These are phyloP conservation scores for Colletotrichum euphorbiae DNA, from an alignment of 2,329 filamentous ascomycete species.

Conservation along the genomic window DNA sequence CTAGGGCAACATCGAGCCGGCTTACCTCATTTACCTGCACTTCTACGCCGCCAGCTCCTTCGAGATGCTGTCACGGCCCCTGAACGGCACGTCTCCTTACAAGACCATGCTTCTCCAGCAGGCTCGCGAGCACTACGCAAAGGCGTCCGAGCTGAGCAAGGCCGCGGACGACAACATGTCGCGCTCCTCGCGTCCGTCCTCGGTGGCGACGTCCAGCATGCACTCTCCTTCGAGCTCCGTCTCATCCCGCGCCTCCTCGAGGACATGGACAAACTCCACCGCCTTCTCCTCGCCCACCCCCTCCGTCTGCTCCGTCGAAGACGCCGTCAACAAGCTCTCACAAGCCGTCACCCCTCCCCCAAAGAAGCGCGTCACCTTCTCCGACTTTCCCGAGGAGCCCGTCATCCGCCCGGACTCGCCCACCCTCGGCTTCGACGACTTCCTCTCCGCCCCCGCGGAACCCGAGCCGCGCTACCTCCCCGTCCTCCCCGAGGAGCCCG, in stretches of 20 bases:
- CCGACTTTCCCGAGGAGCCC: slow-evolving; percentile 56
- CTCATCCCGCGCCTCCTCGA: slow-evolving; percentile 50
- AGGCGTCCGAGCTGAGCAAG: slow-evolving; percentile 60
- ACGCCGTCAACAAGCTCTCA: slow-evolving; percentile 40
- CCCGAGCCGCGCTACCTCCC: slow-evolving; percentile 38
- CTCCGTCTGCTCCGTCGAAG: slow-evolving; percentile 55
- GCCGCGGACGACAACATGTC: slow-evolving; percentile 58
- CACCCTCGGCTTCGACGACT: slow-evolving; percentile 67
- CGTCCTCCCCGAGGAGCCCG: slow-evolving; percentile 37
- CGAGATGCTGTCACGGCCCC: slow-evolving; percentile 65
- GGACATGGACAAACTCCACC: slow-evolving; percentile 55
- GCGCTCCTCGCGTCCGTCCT: slow-evolving; percentile 54
- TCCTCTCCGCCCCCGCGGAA: slow-evolving; percentile 42
- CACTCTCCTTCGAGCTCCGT: slow-evolving; percentile 61
- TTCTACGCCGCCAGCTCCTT: slow-evolving; percentile 72
- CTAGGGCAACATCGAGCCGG: slow-evolving; percentile 59
- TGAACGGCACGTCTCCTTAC: slow-evolving; percentile 58
- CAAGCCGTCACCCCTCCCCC: slow-evolving; percentile 32
- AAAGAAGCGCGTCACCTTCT: slow-evolving; percentile 56
- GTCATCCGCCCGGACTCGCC: slow-evolving; percentile 69
- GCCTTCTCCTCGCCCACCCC: slow-evolving; percentile 60
- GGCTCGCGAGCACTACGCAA: slow-evolving; percentile 63
- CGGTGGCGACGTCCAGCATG: slow-evolving; percentile 52
- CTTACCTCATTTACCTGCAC: slow-evolving; percentile 69
- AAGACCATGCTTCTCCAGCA: slow-evolving; percentile 62